A percentile compares a stretch with the other conserved stretches of the same genome.
phyloP scores from a whole-genome alignment of 2,329 filamentous ascomycete genomes.

The Pezicula carpinea region DNA sequence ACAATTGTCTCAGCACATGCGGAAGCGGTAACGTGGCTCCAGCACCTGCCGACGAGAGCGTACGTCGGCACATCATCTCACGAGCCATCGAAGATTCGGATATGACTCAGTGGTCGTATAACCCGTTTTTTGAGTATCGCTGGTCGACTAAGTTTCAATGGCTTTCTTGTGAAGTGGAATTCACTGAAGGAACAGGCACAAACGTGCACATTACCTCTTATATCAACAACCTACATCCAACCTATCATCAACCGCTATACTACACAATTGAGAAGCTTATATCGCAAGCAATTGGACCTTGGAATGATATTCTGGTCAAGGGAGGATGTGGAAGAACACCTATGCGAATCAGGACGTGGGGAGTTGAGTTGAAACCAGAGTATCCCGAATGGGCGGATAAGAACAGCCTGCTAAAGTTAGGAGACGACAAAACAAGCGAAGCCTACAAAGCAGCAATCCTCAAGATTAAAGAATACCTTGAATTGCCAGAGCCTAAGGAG shows the following conservation, averaged over 20 bases:
- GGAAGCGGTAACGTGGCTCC: constrained; percentile 18
- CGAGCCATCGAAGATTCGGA: neutral
- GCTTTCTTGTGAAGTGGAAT: constrained; percentile 33
- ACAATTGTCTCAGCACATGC: constrained; percentile 8
- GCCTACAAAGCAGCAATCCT: neutral
- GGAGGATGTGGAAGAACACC: neutral
- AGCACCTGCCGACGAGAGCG: neutral
- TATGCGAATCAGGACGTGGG: constrained; percentile 5
- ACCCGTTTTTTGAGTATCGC: too few relatives aligned
- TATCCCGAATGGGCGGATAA: neutral
- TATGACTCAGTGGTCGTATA: too few relatives aligned
- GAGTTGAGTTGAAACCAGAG: constrained; percentile 1
- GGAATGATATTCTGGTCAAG: constrained; percentile 22
- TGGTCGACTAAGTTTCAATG: constrained; percentile 37
- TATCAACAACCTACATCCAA: constrained; percentile 36
- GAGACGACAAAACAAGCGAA: neutral
- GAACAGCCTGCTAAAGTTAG: neutral
- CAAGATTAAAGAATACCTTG: constrained; percentile 1
- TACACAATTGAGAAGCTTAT: constrained; percentile 31
- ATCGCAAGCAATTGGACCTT: constrained; percentile 24
- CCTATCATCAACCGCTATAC: constrained; percentile 29
- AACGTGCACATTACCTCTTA: constrained; percentile 15
- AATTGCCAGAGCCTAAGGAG: neutral
- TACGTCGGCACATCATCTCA: neutral
- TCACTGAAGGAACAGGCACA: constrained; percentile 9